phyloP scores from a whole-genome alignment of 2,329 filamentous ascomycete species.

The Cadophora sp. region DNA sequence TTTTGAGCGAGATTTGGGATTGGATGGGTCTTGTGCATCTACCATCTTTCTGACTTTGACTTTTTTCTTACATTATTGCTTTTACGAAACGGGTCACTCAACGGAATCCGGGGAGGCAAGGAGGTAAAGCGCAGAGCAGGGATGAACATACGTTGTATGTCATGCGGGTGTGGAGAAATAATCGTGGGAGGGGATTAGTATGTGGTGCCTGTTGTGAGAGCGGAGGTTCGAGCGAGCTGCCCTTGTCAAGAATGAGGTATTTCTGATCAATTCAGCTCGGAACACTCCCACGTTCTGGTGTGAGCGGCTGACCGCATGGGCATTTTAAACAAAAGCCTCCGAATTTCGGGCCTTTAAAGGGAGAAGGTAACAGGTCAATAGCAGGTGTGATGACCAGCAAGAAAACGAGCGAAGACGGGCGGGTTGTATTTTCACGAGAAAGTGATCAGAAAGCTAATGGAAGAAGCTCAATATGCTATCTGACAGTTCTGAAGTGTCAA shows the following conservation, averaged over 20 bases:
- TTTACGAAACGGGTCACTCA: not conserved
- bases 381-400: not conserved
- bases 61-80: not conserved
- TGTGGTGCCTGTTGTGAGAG: constrained; percentile 2
- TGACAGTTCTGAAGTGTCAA: constrained; percentile 49
- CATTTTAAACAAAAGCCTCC: not conserved
- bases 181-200: not conserved
- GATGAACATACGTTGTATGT: not conserved
- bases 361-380: not conserved
- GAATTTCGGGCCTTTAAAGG: not conserved
- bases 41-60: not conserved
- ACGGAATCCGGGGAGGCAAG: constrained; percentile 5
- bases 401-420: not conserved
- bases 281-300: not conserved
- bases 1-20: not conserved
- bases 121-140: not conserved
- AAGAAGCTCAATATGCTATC: constrained; percentile 47
- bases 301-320: not conserved
- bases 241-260: not conserved
- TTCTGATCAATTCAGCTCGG: not conserved
- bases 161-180: constrained; percentile 14
- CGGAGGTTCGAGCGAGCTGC: constrained; percentile 5
- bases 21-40: not conserved
- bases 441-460: constrained; percentile 37
- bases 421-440: constrained; percentile 32